These are phyloP conservation scores for Sequoiadendron giganteum DNA, from an alignment of 75 land plant genomes.

Conservation along the genomic window DNA sequence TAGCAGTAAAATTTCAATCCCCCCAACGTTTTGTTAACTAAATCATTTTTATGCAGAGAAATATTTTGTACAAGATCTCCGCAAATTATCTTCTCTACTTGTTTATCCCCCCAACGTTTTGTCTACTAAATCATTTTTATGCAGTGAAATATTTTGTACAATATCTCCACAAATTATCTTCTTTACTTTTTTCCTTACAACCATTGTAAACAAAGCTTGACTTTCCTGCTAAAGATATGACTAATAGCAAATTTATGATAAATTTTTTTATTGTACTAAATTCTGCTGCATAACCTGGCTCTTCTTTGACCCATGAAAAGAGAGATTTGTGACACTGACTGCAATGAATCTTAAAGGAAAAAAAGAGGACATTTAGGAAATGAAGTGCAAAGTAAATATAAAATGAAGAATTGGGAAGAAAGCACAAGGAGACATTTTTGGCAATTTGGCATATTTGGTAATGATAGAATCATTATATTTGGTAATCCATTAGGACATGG, in stretches of 20 bases:
- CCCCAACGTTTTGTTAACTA: too few relatives aligned
- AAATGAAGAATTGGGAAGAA: neutral
- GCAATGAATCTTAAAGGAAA: too few relatives aligned
- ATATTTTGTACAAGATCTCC: neutral
- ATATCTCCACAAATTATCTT: neutral
- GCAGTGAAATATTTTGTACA: neutral
- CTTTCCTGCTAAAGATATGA: neutral
- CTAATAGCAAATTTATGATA: neutral
- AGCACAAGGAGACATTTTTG: neutral
- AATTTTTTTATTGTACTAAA: neutral
- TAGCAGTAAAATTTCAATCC: too few relatives aligned
- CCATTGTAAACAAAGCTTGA: neutral
- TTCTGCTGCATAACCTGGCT: neutral
- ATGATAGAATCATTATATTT: neutral
- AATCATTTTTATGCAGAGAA: neutral
- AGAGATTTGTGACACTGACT: neutral
- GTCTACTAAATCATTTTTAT: neutral
- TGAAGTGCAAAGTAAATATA: too few relatives aligned
- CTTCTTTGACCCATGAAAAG: neutral
- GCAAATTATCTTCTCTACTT: neutral
- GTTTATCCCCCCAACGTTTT: neutral
- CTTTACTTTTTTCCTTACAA: neutral
- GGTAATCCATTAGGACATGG: neutral
- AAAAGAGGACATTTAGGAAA: too few relatives aligned
- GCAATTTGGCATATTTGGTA: too few relatives aligned